A percentile compares a stretch with the other conserved stretches of the same genome.
These are phyloP conservation scores for Saccharomyces jurei DNA, from an alignment of 805 yeast genomes.

Conservation along the genomic window DNA sequence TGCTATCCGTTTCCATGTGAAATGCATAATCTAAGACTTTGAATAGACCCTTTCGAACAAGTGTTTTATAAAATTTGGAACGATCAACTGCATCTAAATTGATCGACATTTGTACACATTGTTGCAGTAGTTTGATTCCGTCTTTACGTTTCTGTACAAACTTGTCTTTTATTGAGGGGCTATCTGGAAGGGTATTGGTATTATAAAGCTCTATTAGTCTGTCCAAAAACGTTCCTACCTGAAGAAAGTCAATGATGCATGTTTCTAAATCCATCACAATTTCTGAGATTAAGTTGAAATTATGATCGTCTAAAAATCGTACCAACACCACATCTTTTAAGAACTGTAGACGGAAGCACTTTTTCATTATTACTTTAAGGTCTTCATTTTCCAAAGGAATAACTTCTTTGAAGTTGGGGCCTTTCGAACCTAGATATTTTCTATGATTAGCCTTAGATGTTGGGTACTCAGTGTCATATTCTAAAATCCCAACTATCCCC, in stretches of 20 bases:
- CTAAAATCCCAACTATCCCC: constrained; percentile 72
- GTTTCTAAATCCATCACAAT: constrained; percentile 27
- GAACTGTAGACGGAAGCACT: constrained; percentile 71
- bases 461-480: constrained; percentile 86
- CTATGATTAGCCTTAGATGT: constrained; percentile 72
- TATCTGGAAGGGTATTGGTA: neutral
- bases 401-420: constrained; percentile 53
- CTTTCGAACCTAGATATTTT: constrained; percentile 48
- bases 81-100: constrained; percentile 56
- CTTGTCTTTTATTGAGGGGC: constrained; percentile 1
- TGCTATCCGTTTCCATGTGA: constrained; percentile 34
- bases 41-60: constrained; percentile 64
- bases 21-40: constrained; percentile 67
- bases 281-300: constrained; percentile 54
- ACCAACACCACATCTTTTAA: constrained; percentile 82
- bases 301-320: constrained; percentile 71
- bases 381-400: constrained; percentile 49
- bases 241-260: constrained; percentile 29
- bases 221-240: constrained; percentile 39
- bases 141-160: constrained; percentile 40
- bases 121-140: constrained; percentile 73
- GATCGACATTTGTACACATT: constrained; percentile 69
- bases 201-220: constrained; percentile 52
- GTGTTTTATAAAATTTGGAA: constrained; percentile 51
- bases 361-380: constrained; percentile 50